Evolutionary conservation across 2,329 filamentous ascomycete species (phyloP), one percentile per base, ranked within the genome.

Genomic region (Teratosphaeria pseudoeucalypti): DNA sequence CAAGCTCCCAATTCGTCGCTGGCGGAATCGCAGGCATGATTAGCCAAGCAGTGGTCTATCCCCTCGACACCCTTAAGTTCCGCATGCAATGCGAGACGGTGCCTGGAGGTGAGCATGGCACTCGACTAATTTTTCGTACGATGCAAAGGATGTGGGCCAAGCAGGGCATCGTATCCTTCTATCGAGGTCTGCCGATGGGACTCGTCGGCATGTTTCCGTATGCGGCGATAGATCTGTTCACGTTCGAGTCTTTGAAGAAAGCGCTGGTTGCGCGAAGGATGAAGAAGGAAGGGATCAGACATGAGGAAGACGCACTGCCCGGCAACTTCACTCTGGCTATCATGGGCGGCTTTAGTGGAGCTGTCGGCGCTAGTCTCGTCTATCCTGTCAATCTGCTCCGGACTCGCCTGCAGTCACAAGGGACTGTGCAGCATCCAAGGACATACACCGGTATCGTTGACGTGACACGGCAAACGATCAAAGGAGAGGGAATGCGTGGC

Each of bases 141-240:
- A 89, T 89, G 2, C 82, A 83, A 71, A 95, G 91, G 72, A 96
- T 99, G 87, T 90, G 86, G 79, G 82, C 81, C 49, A 83, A 85
- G 61, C 88, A 89, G 60, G 90, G 90, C 26, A 66, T 92, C 32
- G 79, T 83, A 34, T 82, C 89, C 6, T 92, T 91, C 63, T 99
- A 97, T 74, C 90, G 92, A 58, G 94, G 94, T 49, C 82, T 99
- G 37, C 92, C 91, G 0, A 94, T 97, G 83, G 94, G 94, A 16
- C 81, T 99, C 3, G 77, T 96, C 56, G 94, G 94, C 72, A 96
- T 97, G 85, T 99, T 99, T 69, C 94, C 94, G 0, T 99, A 97
- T 73, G 92, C 91, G 52, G 94, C 94, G 56, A 95, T 99, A 70
- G 94, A 99, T 71, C 87, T 99, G 69, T 90, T 90, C 64, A 96